Percentiles rank a stretch among this genome's conserved stretches.
These are phyloP conservation scores for Auricularia auricula-judae DNA, from an alignment of 768 basidiomycete species.

Conservation along the genomic window DNA sequence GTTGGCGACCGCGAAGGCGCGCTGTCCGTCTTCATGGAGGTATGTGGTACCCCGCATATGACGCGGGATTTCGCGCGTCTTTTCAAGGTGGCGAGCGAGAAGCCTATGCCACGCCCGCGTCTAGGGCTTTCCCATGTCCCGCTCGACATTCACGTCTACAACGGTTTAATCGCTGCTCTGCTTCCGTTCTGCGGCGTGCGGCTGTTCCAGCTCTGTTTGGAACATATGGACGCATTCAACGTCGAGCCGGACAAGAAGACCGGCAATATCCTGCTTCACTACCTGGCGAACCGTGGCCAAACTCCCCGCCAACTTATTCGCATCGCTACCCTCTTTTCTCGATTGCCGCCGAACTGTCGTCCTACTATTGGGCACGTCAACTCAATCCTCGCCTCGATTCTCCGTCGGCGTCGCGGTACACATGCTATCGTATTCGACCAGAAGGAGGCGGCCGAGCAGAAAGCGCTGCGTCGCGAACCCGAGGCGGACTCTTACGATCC, in stretches of 20 bases:
- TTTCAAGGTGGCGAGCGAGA: slow-evolving; percentile 17
- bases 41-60: slow-evolving; percentile 26
- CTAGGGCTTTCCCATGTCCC: neutral
- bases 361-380: slow-evolving; percentile 51
- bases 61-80: slow-evolving; percentile 11
- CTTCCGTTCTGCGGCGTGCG: neutral
- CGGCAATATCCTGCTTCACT: slow-evolving; percentile 40
- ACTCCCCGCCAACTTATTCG: slow-evolving; percentile 37
- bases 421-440: slow-evolving; percentile 13
- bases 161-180: neutral
- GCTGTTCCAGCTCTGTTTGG: neutral
- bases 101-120: slow-evolving; percentile 7
- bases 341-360: slow-evolving; percentile 22
- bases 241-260: slow-evolving; percentile 46
- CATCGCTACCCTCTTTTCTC: slow-evolving; percentile 30
- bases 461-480: neutral
- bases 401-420: slow-evolving; percentile 42
- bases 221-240: slow-evolving; percentile 35
- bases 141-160: neutral
- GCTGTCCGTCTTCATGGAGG: slow-evolving; percentile 35
- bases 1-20: slow-evolving; percentile 38
- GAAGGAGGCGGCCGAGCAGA: slow-evolving; percentile 12
- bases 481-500: neutral
- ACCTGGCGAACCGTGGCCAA: slow-evolving; percentile 34
- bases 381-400: slow-evolving; percentile 37